Evolutionary conservation across 495 filamentous ascomycete genomes (phyloP).

Genomic region (Cercophora newfieldiana): DNA sequence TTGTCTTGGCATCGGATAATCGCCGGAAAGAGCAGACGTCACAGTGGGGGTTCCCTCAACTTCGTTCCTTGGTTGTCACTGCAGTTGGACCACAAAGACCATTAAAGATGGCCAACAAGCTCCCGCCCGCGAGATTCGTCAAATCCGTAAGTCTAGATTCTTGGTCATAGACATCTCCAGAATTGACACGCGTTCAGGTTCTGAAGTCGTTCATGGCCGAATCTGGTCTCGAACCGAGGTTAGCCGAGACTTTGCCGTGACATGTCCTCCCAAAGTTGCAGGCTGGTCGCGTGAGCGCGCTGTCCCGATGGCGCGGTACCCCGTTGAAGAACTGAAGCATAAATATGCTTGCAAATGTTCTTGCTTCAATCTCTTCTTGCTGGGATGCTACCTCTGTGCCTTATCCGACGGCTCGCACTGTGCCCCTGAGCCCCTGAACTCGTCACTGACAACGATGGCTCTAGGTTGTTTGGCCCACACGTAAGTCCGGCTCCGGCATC

Average conservation of each 20-base stretch:
- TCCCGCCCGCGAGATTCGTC: slow-evolving; percentile 42
- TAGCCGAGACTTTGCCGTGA: slow-evolving; percentile 29
- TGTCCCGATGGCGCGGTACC: no score
- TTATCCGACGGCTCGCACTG: not conserved
- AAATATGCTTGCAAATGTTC: not conserved
- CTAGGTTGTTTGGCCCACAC: slow-evolving; percentile 45
- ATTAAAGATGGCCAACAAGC: slow-evolving; percentile 25
- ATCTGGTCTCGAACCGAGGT: slow-evolving; percentile 88
- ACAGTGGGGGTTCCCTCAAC: slow-evolving; percentile 22
- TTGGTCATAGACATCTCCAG: not conserved
- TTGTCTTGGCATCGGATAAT: not conserved
- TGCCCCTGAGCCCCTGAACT: not conserved
- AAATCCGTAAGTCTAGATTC: slow-evolving; percentile 35
- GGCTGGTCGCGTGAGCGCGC: not conserved
- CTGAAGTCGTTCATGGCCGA: slow-evolving; percentile 79
- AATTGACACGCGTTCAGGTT: slow-evolving; percentile 52
- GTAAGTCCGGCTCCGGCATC: slow-evolving; percentile 27
- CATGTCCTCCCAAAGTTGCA: slow-evolving; percentile 8
- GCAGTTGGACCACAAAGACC: not conserved
- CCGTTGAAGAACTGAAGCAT: no score
- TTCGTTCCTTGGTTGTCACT: not conserved
- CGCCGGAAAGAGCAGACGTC: slow-evolving; percentile 13
- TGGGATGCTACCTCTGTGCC: not conserved
- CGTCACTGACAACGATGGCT: not conserved
- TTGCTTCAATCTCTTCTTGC: not conserved